Evolutionary conservation across 1,139 yeast species (phyloP).

Genomic region (Kodamaea fungicola): DNA sequence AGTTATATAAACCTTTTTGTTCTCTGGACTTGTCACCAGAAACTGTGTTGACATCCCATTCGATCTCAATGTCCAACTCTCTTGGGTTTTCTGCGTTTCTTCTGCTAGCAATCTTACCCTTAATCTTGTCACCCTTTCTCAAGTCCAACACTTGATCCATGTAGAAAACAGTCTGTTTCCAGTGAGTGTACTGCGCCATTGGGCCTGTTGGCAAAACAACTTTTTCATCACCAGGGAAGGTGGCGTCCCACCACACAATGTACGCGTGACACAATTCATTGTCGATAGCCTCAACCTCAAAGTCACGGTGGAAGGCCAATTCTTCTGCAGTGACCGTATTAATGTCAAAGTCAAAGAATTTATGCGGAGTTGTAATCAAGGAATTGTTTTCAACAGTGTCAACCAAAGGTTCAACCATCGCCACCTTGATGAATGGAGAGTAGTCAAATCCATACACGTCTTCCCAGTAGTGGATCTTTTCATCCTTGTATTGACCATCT

Average conservation of each 20-base stretch:
- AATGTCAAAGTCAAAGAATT: constrained; percentile 79
- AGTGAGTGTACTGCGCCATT: constrained; percentile 77
- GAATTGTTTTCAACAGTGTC: constrained; percentile 83
- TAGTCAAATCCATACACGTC: constrained; percentile 97
- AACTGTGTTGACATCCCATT: constrained; percentile 56
- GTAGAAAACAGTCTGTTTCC: constrained; percentile 98
- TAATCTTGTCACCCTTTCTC: constrained; percentile 70
- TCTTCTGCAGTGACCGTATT: constrained; percentile 85
- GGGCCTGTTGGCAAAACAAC: constrained; percentile 79
- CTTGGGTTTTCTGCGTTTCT: constrained; percentile 82
- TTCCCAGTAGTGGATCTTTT: constrained; percentile 93
- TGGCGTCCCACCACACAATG: constrained; percentile 93
- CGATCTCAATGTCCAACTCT: constrained; percentile 70
- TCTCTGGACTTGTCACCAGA: constrained; percentile 53
- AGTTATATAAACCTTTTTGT: constrained; percentile 54
- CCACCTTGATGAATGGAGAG: constrained; percentile 64
- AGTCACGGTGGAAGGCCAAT: constrained; percentile 67
- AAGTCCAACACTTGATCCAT: constrained; percentile 77
- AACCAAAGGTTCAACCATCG: constrained; percentile 91
- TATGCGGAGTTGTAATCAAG: constrained; percentile 68
- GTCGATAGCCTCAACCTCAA: constrained; percentile 69
- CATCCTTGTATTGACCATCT: constrained; percentile 90
- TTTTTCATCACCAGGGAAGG: constrained; percentile 68
- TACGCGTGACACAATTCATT: constrained; percentile 85
- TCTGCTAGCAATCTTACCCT: constrained; percentile 68